Evolutionary conservation across 768 basidiomycete genomes (phyloP).

Genomic region (Termitomyces sp.): DNA sequence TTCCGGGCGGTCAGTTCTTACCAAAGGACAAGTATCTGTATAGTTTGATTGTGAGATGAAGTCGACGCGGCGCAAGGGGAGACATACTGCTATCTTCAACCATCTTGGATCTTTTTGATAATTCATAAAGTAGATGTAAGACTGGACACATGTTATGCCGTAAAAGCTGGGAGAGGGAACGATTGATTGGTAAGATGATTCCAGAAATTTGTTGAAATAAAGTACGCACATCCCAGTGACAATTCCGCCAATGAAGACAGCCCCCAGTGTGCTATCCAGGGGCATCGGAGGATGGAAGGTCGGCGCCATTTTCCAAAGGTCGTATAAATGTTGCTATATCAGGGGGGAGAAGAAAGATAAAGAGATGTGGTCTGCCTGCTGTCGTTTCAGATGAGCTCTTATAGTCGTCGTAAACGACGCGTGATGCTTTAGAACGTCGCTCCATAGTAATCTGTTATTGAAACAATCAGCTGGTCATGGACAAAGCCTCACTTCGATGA

Average conservation of each 20-base stretch:
- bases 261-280: not conserved
- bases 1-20: not conserved
- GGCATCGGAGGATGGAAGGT: not conserved
- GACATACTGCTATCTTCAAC: conserved; percentile 1
- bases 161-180: not conserved
- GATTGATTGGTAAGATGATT: not conserved
- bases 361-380: not conserved
- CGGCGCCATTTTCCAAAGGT: not conserved
- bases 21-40: conserved; percentile 3
- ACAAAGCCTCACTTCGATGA: not conserved
- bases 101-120: not conserved
- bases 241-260: not conserved
- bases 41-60: not conserved
- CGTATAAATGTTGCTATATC: not conserved
- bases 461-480: not conserved
- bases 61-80: too few relatives aligned
- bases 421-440: not conserved
- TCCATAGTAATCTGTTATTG: not conserved
- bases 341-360: not conserved
- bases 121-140: not conserved
- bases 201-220: too few relatives aligned
- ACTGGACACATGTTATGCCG: conserved; percentile 4
- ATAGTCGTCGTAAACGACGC: not conserved
- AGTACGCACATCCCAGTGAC: not conserved
- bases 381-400: not conserved